Evolutionary conservation across 164 flowering plant genomes (phyloP).

Genomic region (Liquidambar formosana): DNA sequence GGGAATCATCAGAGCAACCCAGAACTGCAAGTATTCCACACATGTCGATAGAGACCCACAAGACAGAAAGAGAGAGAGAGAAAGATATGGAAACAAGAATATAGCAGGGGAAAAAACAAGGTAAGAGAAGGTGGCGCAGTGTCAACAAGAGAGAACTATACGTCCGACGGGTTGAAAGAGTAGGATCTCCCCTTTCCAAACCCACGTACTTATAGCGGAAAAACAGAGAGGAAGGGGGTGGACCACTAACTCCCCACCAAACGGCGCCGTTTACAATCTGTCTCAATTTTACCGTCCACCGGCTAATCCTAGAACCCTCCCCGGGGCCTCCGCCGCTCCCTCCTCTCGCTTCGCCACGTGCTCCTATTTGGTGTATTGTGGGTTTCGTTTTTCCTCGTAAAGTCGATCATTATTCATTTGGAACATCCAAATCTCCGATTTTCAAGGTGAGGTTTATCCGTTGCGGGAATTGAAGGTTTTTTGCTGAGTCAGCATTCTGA

Average conservation of each 20-base stretch:
- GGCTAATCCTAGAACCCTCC: conserved; percentile 1
- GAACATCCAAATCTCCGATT: no score
- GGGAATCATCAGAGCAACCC: conserved; percentile 81
- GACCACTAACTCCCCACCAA: no score
- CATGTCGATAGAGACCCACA: conserved; percentile 30
- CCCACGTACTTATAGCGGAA: conserved; percentile 15
- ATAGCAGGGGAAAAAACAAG: no score
- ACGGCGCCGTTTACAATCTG: background rate
- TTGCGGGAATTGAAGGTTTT: background rate
- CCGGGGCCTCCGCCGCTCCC: background rate
- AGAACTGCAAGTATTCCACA: conserved; percentile 85
- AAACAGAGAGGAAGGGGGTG: background rate
- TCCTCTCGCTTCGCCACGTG: background rate
- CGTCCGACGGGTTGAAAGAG: background rate
- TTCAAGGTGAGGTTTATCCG: background rate
- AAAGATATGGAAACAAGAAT: background rate
- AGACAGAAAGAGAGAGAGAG: background rate
- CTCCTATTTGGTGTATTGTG: background rate
- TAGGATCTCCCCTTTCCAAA: background rate
- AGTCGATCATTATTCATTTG: no score
- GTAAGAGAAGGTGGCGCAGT: conserved; percentile 1
- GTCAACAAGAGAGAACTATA: background rate
- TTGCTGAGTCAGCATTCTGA: background rate
- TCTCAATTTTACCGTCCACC: conserved; percentile 1
- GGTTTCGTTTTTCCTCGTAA: no score